A percentile compares a stretch with the other conserved stretches of the same genome.
These are phyloP conservation scores for Cucumis melo DNA, from an alignment of 306 rosid species.

Conservation along the genomic window DNA sequence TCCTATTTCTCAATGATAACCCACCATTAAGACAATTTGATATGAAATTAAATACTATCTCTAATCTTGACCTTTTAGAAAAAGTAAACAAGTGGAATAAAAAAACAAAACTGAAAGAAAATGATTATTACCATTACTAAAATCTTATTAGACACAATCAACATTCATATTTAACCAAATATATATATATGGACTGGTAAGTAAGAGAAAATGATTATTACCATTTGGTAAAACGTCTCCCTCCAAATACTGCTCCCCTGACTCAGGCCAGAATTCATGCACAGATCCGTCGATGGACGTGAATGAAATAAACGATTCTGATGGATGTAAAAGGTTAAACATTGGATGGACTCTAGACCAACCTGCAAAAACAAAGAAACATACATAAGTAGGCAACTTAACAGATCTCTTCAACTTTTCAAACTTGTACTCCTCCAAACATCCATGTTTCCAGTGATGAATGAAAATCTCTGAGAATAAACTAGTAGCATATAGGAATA, in stretches of 20 bases:
- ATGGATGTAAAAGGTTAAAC: constrained; percentile 61
- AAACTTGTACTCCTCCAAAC: background rate
- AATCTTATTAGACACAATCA: background rate
- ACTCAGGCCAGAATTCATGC: constrained; percentile 72
- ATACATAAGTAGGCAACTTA: background rate
- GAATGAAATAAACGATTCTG: constrained; percentile 62
- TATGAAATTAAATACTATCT: no score
- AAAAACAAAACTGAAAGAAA: no score
- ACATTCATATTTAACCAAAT: background rate
- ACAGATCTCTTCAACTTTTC: background rate
- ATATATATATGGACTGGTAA: background rate
- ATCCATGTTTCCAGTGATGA: background rate
- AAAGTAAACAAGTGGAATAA: no score
- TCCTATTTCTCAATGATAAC: no score
- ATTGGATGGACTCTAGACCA: constrained; percentile 90
- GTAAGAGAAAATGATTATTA: constrained; percentile 17
- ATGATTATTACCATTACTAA: no score
- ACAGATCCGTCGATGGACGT: constrained; percentile 60
- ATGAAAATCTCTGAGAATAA: background rate
- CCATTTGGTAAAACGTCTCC: constrained; percentile 69
- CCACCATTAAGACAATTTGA: no score
- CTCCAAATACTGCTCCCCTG: constrained; percentile 54
- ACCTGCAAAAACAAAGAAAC: constrained; percentile 19
- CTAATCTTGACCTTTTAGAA: no score
- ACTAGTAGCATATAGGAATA: background rate